Conservation (phyloP, 805 yeast genomes). For the Ogataea trehaloabstinens region DNA sequence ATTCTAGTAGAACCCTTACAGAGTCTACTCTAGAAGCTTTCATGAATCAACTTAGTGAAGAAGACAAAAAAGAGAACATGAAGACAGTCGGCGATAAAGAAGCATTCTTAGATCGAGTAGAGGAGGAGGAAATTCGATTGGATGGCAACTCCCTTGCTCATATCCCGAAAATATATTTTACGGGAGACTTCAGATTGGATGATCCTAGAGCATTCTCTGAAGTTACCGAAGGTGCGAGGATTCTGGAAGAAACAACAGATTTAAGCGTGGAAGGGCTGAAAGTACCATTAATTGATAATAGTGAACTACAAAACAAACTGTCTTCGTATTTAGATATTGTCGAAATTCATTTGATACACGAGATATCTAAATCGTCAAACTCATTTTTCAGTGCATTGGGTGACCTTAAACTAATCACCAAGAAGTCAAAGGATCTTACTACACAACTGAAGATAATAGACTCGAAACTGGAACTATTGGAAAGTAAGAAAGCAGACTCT, state of each 20-base stretch:
- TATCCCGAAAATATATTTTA: slow-evolving; percentile 71
- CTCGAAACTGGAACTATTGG: slow-evolving; percentile 42
- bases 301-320: slow-evolving; percentile 68
- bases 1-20: slow-evolving; percentile 42
- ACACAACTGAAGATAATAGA: slow-evolving; percentile 46
- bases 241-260: slow-evolving; percentile 31
- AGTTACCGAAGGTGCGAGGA: slow-evolving; percentile 61
- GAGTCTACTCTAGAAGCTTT: slow-evolving; percentile 40
- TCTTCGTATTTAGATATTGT: slow-evolving; percentile 83
- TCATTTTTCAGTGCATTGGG: slow-evolving; percentile 83
- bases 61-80: slow-evolving; percentile 17
- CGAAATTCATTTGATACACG: slow-evolving; percentile 75
- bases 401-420: slow-evolving; percentile 65
- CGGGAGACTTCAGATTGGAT: slow-evolving; percentile 71
- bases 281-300: slow-evolving; percentile 47
- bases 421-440: slow-evolving; percentile 52
- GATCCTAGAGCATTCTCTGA: slow-evolving; percentile 80
- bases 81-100: slow-evolving; percentile 4
- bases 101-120: slow-evolving; percentile 12
- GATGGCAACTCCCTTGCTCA: slow-evolving; percentile 34
- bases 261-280: slow-evolving; percentile 29
- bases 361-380: slow-evolving; percentile 80
- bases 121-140: slow-evolving; percentile 22
- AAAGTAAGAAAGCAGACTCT: slow-evolving; percentile 45
- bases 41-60: slow-evolving; percentile 22